A percentile compares a stretch with the other conserved stretches of the same genome.
Evolutionary conservation across 1,284 basidiomycete genomes (phyloP).

Genomic region (Heterobasidion annosum): DNA sequence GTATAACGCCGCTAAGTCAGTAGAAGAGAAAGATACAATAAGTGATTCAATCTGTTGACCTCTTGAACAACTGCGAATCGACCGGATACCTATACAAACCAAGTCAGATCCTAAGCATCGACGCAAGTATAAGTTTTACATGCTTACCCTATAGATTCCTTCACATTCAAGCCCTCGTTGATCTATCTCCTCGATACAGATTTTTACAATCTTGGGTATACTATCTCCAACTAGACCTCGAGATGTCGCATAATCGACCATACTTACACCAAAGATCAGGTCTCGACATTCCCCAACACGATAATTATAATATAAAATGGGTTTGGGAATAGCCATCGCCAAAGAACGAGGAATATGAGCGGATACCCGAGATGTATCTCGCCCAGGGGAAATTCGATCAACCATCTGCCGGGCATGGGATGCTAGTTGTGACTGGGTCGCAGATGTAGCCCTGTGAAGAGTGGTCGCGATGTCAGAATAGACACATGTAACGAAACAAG

Average conservation of each 20-base stretch:
- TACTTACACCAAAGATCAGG: conserved; percentile 86
- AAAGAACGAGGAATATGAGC: conserved; percentile 50
- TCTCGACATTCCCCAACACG: conserved; percentile 84
- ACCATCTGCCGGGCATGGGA: conserved; percentile 48
- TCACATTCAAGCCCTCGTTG: conserved; percentile 72
- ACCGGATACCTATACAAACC: conserved; percentile 57
- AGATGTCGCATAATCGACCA: conserved; percentile 89
- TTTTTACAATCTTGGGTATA: conserved; percentile 76
- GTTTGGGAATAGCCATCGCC: conserved; percentile 53
- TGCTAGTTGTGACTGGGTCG: conserved; percentile 62
- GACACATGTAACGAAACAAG: background rate
- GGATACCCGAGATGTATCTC: conserved; percentile 53
- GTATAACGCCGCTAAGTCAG: background rate
- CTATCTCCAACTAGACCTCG: conserved; percentile 68
- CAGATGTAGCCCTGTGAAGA: conserved; percentile 47
- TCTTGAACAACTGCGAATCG: conserved; percentile 79
- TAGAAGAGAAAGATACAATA: no score
- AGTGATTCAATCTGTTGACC: conserved; percentile 24
- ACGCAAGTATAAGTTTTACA: background rate
- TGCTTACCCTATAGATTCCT: conserved; percentile 74
- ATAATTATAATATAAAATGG: conserved; percentile 70
- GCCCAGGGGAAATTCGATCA: conserved; percentile 59
- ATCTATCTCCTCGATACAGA: conserved; percentile 85
- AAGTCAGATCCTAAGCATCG: conserved; percentile 1
- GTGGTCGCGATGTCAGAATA: background rate